A percentile compares a stretch with the other conserved stretches of the same genome.
These are phyloP conservation scores for Hortaea werneckii DNA, from an alignment of 2,329 filamentous ascomycete species.

Conservation along the genomic window DNA sequence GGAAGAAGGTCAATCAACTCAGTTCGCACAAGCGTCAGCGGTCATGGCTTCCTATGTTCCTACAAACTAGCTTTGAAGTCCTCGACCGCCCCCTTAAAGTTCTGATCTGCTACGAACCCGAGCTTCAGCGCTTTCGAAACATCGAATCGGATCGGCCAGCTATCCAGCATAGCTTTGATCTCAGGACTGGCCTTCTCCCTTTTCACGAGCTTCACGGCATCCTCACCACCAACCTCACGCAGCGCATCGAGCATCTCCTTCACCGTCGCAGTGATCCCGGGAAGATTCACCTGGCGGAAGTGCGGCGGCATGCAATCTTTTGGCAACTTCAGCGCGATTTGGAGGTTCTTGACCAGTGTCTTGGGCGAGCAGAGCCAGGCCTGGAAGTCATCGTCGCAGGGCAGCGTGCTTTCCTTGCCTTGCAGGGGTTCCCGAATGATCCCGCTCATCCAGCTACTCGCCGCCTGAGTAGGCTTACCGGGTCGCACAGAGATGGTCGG, in stretches of 20 bases:
- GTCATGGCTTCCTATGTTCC: background rate
- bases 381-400: constrained; percentile 42
- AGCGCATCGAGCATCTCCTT: constrained; percentile 48
- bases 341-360: constrained; percentile 44
- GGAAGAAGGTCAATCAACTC: too few relatives aligned
- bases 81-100: constrained; percentile 36
- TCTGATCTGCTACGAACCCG: constrained; percentile 41
- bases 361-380: constrained; percentile 49
- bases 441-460: constrained; percentile 42
- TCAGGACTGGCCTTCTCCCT: constrained; percentile 42
- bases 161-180: constrained; percentile 44
- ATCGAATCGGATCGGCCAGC: constrained; percentile 48
- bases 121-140: constrained; percentile 45
- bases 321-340: constrained; percentile 41
- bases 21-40: too few relatives aligned
- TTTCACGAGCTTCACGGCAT: constrained; percentile 40
- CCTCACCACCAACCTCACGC: constrained; percentile 44
- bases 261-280: constrained; percentile 45
- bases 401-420: constrained; percentile 38
- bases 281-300: constrained; percentile 44
- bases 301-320: constrained; percentile 40
- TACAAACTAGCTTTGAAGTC: constrained; percentile 31
- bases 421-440: constrained; percentile 45
- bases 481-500: constrained; percentile 44
- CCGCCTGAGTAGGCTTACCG: constrained; percentile 41